Evolutionary conservation across 306 rosid species (phyloP).

Genomic region (Trichosanthes cucumerina): DNA sequence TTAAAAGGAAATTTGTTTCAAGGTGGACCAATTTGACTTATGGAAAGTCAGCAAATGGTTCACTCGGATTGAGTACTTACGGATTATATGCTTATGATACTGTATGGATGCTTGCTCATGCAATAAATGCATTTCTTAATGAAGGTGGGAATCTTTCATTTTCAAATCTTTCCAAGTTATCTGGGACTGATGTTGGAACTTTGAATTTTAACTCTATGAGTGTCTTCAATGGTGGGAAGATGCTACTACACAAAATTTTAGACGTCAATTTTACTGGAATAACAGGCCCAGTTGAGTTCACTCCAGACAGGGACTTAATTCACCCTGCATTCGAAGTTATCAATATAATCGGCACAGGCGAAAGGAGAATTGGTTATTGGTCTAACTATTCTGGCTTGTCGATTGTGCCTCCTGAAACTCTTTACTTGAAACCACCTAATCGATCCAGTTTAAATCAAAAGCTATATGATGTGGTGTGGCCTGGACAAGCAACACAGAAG

Average conservation of each 20-base stretch:
- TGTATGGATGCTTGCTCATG: conserved; percentile 73
- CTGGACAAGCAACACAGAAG: conserved; percentile 48
- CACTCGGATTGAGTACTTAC: conserved; percentile 39
- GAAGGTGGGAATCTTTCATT: conserved; percentile 60
- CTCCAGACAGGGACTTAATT: conserved; percentile 42
- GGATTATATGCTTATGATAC: conserved; percentile 80
- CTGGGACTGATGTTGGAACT: conserved; percentile 15
- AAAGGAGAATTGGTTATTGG: conserved; percentile 81
- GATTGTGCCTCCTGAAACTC: conserved; percentile 43
- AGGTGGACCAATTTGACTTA: conserved; percentile 73
- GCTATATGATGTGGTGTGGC: conserved; percentile 58
- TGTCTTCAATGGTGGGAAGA: conserved; percentile 53
- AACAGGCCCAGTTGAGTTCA: conserved; percentile 52
- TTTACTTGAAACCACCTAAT: conserved; percentile 43
- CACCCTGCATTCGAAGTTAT: conserved; percentile 70
- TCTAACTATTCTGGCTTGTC: conserved; percentile 77
- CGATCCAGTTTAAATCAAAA: conserved; percentile 30
- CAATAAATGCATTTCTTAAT: conserved; percentile 60
- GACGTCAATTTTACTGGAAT: conserved; percentile 62
- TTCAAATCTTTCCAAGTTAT: conserved; percentile 50
- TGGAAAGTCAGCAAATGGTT: conserved; percentile 17
- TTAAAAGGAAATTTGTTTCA: conserved; percentile 49
- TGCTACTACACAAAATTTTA: conserved; percentile 39
- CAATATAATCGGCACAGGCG: conserved; percentile 65
- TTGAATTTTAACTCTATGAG: conserved; percentile 62